Base-by-base conservation (phyloP, 441 rosid species). In the Populus trichocarpa region DNA sequence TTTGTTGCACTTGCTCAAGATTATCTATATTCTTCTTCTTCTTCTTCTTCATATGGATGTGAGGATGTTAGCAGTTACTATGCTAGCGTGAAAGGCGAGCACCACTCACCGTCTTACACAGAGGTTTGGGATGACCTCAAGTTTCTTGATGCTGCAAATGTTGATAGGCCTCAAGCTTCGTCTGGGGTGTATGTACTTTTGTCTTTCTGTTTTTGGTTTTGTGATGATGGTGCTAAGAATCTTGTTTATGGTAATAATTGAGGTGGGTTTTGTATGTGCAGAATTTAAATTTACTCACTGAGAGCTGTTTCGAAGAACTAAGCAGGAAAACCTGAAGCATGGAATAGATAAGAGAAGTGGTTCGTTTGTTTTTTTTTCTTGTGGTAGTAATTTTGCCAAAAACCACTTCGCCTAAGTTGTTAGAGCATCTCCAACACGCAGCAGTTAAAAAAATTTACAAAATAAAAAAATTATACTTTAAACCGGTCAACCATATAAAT, bases 21-120 rank as follows among this genome's bases (percentile, higher is more conserved):
- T 30, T 68, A 28, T 68, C 71, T 23, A 8, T 68, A 9, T 20
- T 16, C 9, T 7, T 30, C 11, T 18, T 20, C 70, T 7, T 30
- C 11, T 18, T 20, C 70, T 32, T n/a, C 42, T 20, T 35, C 71
- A 1, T 68, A 68, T 68, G 71, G 38, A 14, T 68, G 71, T 20
- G 71, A 68, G n/a, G 71, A 68, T 7, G 71, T 68, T 9, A 68
- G 38, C 71, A 18, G 71, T 33, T 68, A 68, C 22, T 68, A 68
- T 68, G 35, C 14, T 7, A 35, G 42, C 16, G 25, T 68, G 71
- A 33, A 18, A 2, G 38, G 6, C 33, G 33, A 32, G 33, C 33
- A 32, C 6, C 33, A 0, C 33, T 32, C 33, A 32, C 33, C 33
- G 33, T 32, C 33, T 32, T 32, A 32, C 33, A 32, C 6, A 32